Evolutionary conservation across 768 basidiomycete species (phyloP), one percentile per base, ranked within the genome.

Genomic region (Piloderma croceum): DNA sequence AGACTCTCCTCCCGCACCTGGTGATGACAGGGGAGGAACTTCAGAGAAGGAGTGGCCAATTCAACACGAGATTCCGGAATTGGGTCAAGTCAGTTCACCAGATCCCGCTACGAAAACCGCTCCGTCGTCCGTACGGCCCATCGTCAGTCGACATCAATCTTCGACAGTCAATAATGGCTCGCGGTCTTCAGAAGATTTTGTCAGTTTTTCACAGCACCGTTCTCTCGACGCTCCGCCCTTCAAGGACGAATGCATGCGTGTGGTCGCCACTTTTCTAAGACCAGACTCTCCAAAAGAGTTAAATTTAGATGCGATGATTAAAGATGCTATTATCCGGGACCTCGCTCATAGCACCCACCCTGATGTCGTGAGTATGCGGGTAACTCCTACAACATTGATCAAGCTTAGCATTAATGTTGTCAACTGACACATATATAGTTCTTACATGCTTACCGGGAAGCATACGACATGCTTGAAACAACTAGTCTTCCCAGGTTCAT

Each of bases 291-390:
- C 34, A 20, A 65, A 64, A 45, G 60, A 62, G 43, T 43, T 65
- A 34, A 23, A 21, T 19, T 47, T 61, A 11, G 53, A 55, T 18
- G 39, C 52, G 3, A 19, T 24, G 10, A 34, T 61, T 6, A 58
- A 64, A 12, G 53, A 63, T 24, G 50, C 49, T 4, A 48, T 56
- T 3, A 52, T 68, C 25, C 45, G 15, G 10, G 15, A 9, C 27
- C 27, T 29, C 27, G 48, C 13, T 51, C 58, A 32, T 47, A 64
- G 9, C 51, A 55, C 1, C 37, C 46, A 24, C 60, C 45, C 40
- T 64, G 56, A 5, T 65, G 69, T 48, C 67, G 67, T 4, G 60
- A 66, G 48, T 56, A 57, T 9, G 65, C 66, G 39, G 49, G 57
- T 42, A 12, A 27, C 21, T 21, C 27, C 5, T 13, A 24, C 22